phyloP scores from a whole-genome alignment of 805 yeast genomes.

The Saccharomycopsis sp. region DNA sequence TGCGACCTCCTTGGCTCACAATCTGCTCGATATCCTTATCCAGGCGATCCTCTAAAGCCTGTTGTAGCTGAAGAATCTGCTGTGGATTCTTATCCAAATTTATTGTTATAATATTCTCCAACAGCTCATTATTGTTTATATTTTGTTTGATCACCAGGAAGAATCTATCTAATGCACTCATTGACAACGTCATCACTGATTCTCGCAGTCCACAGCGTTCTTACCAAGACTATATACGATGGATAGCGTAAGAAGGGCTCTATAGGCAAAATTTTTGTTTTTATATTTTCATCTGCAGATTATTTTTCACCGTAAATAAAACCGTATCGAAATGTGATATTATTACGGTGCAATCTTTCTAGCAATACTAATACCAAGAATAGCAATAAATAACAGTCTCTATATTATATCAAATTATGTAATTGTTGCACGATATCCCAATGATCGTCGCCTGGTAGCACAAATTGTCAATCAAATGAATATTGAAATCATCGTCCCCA shows the following conservation, averaged over 20 bases:
- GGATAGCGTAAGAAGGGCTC: no score
- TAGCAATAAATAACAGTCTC: no score
- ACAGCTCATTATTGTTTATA: neutral
- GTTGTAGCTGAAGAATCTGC: neutral
- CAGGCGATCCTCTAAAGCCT: neutral
- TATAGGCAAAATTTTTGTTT: neutral
- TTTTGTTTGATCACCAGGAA: neutral
- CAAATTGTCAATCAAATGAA: conserved; percentile 10
- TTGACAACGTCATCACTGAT: neutral
- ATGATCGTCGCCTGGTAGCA: conserved; percentile 17
- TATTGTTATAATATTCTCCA: neutral
- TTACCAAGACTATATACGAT: neutral
- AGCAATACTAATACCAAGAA: no score
- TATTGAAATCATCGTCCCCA: neutral
- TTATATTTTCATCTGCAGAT: no score
- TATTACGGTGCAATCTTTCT: no score
- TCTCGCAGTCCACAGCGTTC: neutral
- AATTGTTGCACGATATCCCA: conserved; percentile 5
- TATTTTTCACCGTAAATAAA: no score
- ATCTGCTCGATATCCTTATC: neutral
- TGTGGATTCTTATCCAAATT: neutral
- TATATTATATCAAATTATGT: no score
- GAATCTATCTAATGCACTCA: neutral
- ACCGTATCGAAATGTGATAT: no score
- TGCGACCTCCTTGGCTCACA: neutral